Base-by-base conservation (phyloP, 108 stramenopile genomes). In the Conticribra weissflogii region DNA sequence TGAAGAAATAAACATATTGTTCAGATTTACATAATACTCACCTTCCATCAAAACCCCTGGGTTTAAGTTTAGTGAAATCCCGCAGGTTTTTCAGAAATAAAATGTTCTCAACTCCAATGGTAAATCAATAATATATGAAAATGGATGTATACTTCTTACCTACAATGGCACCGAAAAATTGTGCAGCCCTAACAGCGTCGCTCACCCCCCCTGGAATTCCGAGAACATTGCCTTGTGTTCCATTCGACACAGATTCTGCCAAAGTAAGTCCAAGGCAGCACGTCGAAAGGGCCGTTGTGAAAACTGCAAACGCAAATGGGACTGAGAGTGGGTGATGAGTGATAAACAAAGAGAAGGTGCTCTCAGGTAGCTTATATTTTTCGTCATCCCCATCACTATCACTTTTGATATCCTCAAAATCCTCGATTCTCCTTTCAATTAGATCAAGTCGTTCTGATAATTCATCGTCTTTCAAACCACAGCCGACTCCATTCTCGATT, bases 341-440 rank as follows among this genome's bases (percentile, higher is more conserved):
- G 33, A 74, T 64, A 18, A 74, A 36, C 28, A 74, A 50, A 28
- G 72, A 58, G 44, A 59, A 65, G 21, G 72, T 74, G 54, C 56
- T 59, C 24, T 74, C 63, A 1, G 72, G 62, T 3, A 73, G 45
- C 33, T 15, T 27, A 36, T 31, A 61, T 54, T 61, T 59, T 18
- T 61, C 14, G 33, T 34, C 21, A 19, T 59, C 36, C 16, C 54
- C 14, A 24, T 34, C 21, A 19, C 50, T 27, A 3, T 30, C 4
- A 3, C 29, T 54, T 12, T 17, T 47, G 28, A 3, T 41, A 0
- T 54, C 56, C 3, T 49, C 29, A 41, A 12, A 41, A 9, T 70
- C 68, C 15, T 70, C 68, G 23, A 70, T 16, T 8, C 67, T 54
- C 0, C 30, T 53, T 49, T 68, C 67, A 24, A 68, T 46, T 2